Percentiles rank a stretch among this genome's conserved stretches.
These are phyloP conservation scores for Flaveria ramosissima DNA, from an alignment of 129 eudicot species.

Conservation along the genomic window DNA sequence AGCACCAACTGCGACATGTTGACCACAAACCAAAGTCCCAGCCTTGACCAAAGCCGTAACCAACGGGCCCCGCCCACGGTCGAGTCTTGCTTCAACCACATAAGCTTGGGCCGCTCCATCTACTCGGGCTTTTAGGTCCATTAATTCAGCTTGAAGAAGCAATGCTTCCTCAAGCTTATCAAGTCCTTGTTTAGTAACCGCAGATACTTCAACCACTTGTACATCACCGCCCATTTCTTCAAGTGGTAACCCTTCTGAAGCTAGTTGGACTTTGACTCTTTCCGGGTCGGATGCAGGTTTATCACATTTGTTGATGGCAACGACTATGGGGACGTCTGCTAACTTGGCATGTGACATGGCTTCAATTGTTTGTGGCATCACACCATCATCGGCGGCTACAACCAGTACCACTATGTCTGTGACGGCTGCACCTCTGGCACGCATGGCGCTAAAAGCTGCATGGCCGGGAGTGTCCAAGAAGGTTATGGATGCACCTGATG, in stretches of 20 bases:
- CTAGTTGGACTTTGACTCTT: constrained; percentile 74
- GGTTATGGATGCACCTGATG: constrained; percentile 73
- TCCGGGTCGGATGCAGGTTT: constrained; percentile 85
- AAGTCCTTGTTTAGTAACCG: constrained; percentile 59
- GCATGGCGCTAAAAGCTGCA: constrained; percentile 87
- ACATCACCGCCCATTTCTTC: constrained; percentile 96
- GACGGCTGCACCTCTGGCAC: constrained; percentile 85
- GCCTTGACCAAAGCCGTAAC: constrained; percentile 90
- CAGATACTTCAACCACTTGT: constrained; percentile 89
- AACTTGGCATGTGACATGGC: constrained; percentile 86
- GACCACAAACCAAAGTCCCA: constrained; percentile 80
- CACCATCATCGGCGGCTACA: constrained; percentile 93
- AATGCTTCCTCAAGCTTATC: constrained; percentile 84
- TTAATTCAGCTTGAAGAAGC: constrained; percentile 89
- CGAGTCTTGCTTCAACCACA: constrained; percentile 94
- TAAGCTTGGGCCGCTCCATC: constrained; percentile 96
- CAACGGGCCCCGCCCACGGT: constrained; percentile 84
- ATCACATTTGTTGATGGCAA: constrained; percentile 91
- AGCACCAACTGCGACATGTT: constrained; percentile 85
- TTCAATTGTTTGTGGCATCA: constrained; percentile 87
- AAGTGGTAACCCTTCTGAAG: constrained; percentile 68
- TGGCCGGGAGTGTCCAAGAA: constrained; percentile 94
- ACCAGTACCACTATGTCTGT: constrained; percentile 88
- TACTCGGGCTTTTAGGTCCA: constrained; percentile 82
- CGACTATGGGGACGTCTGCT: constrained; percentile 88